phyloP scores from a whole-genome alignment of 495 filamentous ascomycete species.

The Annulohypoxylon maeteangense region DNA sequence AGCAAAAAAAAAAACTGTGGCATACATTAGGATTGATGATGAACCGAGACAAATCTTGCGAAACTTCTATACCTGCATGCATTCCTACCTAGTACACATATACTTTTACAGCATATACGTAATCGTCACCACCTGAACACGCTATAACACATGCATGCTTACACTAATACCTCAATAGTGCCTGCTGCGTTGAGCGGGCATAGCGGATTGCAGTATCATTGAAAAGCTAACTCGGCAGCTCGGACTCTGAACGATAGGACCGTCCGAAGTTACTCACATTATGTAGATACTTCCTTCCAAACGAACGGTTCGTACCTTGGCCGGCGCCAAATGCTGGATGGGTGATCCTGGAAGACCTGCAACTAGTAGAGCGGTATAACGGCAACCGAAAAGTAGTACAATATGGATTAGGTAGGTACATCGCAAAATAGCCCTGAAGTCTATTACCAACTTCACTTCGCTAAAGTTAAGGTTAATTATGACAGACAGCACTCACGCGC shows the following conservation, averaged over 20 bases:
- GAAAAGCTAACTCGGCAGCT: conserved; percentile 4
- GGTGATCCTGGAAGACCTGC: conserved; percentile 17
- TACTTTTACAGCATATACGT: not conserved
- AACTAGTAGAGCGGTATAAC: conserved; percentile 6
- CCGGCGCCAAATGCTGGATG: conserved; percentile 26
- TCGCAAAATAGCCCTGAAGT: not conserved
- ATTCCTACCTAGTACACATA: no score
- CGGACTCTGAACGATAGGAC: conserved; percentile 1
- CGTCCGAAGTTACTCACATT: not conserved
- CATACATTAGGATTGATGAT: conserved; percentile 13
- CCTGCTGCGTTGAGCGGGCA: not conserved
- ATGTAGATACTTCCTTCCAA: conserved; percentile 1
- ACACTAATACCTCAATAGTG: not conserved
- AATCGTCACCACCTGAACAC: not conserved
- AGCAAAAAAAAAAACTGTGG: conserved; percentile 1
- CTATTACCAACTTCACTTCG: not conserved
- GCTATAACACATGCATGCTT: not conserved
- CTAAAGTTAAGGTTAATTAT: conserved; percentile 1
- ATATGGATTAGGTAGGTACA: not conserved
- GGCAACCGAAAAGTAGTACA: conserved; percentile 6
- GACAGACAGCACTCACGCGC: not conserved
- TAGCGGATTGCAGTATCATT: conserved; percentile 1
- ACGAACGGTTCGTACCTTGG: conserved; percentile 22
- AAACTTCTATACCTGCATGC: conserved; percentile 20
- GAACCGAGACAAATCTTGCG: conserved; percentile 21